Evolutionary conservation across 768 basidiomycete genomes (phyloP).

Genomic region (Boletus rubescentipes): DNA sequence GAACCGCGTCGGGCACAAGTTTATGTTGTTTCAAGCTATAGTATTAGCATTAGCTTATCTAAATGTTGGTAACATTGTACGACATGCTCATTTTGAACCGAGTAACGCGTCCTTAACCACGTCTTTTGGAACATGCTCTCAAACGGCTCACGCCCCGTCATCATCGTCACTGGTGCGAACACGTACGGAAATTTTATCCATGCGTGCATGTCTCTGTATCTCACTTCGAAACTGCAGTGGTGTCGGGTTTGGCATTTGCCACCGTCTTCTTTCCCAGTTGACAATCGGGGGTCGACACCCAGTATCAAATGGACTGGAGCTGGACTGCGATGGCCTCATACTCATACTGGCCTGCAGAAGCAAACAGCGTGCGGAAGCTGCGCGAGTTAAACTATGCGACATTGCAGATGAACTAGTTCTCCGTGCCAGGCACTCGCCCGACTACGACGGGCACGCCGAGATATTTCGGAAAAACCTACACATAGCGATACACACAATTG

Average conservation of each 20-base stretch:
- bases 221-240: conserved; percentile 52
- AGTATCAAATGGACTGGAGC: conserved; percentile 15
- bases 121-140: conserved; percentile 28
- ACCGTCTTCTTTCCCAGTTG: conserved; percentile 70
- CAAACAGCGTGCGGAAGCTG: conserved; percentile 58
- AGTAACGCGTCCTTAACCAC: background rate
- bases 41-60: too few relatives aligned
- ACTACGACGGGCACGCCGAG: conserved; percentile 53
- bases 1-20: too few relatives aligned
- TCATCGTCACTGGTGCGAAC: conserved; percentile 73
- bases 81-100: background rate
- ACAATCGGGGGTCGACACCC: conserved; percentile 44
- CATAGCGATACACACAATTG: conserved; percentile 61
- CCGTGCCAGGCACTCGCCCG: conserved; percentile 31
- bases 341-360: conserved; percentile 82
- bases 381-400: conserved; percentile 51
- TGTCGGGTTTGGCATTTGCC: conserved; percentile 81
- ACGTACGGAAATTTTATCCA: conserved; percentile 39
- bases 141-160: conserved; percentile 38
- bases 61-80: background rate
- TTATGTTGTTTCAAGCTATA: too few relatives aligned
- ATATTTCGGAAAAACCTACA: conserved; percentile 57
- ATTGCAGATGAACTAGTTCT: conserved; percentile 56
- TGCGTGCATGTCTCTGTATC: background rate
- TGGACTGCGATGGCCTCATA: conserved; percentile 55